Conservation (phyloP, 1,139 yeast genomes). For the Yamadazyma dendronema region DNA sequence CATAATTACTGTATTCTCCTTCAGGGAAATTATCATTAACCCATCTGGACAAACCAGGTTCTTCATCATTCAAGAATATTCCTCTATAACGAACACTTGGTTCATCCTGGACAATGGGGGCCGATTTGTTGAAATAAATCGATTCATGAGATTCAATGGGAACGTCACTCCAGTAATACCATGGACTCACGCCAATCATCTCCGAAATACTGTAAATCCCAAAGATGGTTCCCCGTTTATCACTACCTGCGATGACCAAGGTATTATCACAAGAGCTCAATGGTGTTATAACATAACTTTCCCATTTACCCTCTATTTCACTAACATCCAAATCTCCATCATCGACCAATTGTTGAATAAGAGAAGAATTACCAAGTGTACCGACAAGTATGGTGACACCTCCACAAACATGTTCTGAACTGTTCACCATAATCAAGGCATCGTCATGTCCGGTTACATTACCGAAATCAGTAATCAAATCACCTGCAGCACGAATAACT, state of each 20-base stretch:
- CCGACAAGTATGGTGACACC: too few species aligned
- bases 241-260: constrained; percentile 17
- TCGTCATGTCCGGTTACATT: constrained; percentile 11
- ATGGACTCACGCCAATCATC: constrained; percentile 18
- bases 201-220: constrained; percentile 17
- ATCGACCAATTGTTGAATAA: constrained; percentile 12
- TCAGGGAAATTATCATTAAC: constrained; percentile 12
- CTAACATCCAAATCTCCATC: constrained; percentile 10
- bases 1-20: constrained; percentile 15
- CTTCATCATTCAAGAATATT: constrained; percentile 18
- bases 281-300: constrained; percentile 13
- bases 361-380: constrained; percentile 15
- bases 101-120: constrained; percentile 13
- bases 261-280: constrained; percentile 10
- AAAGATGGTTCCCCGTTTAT: constrained; percentile 17
- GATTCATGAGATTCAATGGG: constrained; percentile 10
- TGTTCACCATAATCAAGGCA: constrained; percentile 3
- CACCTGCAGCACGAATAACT: constrained; percentile 12
- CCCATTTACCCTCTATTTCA: constrained; percentile 17
- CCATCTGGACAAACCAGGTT: constrained; percentile 18
- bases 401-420: constrained; percentile 1
- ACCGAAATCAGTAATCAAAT: constrained; percentile 11
- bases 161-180: constrained; percentile 18
- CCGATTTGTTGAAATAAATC: constrained; percentile 11
- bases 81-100: constrained; percentile 19